Conservation (phyloP, 1,284 basidiomycete species). For the Malassezia brasiliensis region DNA sequence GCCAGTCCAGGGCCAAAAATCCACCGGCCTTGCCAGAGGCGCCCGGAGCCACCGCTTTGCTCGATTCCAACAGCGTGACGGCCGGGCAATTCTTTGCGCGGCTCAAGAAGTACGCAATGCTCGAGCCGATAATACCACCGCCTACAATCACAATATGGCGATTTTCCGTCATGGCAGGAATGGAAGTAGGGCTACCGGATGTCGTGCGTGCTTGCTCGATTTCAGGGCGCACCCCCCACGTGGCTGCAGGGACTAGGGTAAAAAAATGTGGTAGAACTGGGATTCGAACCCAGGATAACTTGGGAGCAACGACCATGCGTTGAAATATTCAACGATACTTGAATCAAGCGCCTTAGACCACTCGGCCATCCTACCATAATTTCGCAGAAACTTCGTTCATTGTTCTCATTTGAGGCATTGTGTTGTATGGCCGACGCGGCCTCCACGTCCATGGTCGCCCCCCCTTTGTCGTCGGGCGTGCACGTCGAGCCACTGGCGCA, state of each 20-base stretch:
- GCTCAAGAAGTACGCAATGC: slow-evolving; percentile 66
- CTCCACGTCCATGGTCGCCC: not conserved
- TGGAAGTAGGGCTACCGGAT: not conserved
- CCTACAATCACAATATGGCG: slow-evolving; percentile 45
- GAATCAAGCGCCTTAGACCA: slow-evolving; percentile 23
- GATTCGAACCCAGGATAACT: slow-evolving; percentile 24
- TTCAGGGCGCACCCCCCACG: too few species aligned
- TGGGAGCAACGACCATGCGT: slow-evolving; percentile 8
- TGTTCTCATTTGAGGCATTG: not conserved
- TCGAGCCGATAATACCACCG: slow-evolving; percentile 69
- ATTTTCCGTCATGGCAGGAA: slow-evolving; percentile 15
- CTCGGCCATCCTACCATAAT: slow-evolving; percentile 20
- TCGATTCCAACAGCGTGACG: slow-evolving; percentile 64
- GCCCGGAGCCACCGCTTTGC: slow-evolving; percentile 53
- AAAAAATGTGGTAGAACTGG: slow-evolving; percentile 20
- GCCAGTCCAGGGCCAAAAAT: slow-evolving; percentile 74
- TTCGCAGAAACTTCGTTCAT: not conserved
- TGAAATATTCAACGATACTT: slow-evolving; percentile 19
- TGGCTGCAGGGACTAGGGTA: too few species aligned
- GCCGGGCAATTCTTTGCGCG: slow-evolving; percentile 9
- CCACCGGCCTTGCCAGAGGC: slow-evolving; percentile 86
- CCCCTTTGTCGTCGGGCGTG: not conserved
- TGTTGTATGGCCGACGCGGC: not conserved
- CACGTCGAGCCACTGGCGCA: not conserved
- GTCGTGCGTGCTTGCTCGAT: too few species aligned